phyloP scores from a whole-genome alignment of 495 filamentous ascomycete genomes.

The Cudoniella acicularis region DNA sequence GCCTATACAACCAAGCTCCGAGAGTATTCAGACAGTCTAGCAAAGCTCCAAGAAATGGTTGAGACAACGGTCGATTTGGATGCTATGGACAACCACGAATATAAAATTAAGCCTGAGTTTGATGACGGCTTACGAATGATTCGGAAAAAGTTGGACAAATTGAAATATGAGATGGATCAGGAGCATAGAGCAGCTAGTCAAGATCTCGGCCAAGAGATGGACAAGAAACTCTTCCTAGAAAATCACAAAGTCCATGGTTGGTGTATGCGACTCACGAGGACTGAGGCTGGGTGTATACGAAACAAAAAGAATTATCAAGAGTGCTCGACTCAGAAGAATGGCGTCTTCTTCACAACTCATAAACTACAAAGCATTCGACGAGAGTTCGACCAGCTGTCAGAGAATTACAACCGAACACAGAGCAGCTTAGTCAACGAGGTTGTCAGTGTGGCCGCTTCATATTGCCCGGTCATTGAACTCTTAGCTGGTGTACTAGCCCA shows the following conservation, averaged over 20 bases:
- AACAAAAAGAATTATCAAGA: slow-evolving; percentile 89
- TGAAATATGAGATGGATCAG: slow-evolving; percentile 75
- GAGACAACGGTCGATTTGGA: slow-evolving; percentile 97
- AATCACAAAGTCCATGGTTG: slow-evolving; percentile 94
- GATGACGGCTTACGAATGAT: slow-evolving; percentile 86
- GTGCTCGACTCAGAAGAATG: slow-evolving; percentile 98
- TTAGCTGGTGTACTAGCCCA: slow-evolving; percentile 88
- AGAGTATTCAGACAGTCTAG: slow-evolving; percentile 71
- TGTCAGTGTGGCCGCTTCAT: slow-evolving; percentile 88
- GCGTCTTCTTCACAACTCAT: slow-evolving; percentile 94
- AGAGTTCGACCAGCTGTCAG: slow-evolving; percentile 90
- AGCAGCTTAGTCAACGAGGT: slow-evolving; percentile 89
- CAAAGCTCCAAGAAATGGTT: slow-evolving; percentile 94
- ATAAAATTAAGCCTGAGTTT: slow-evolving; percentile 98
- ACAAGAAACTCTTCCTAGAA: slow-evolving; percentile 98
- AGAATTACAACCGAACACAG: slow-evolving; percentile 95
- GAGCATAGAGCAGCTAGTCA: slow-evolving; percentile 74
- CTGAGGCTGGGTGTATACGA: slow-evolving; percentile 87
- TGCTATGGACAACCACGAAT: slow-evolving; percentile 94
- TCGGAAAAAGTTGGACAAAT: slow-evolving; percentile 82
- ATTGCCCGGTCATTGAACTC: slow-evolving; percentile 88
- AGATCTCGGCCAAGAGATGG: slow-evolving; percentile 87
- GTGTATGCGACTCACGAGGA: slow-evolving; percentile 92
- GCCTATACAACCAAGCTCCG: slow-evolving; percentile 83
- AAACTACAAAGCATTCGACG: slow-evolving; percentile 77